Conservation (phyloP, 805 yeast genomes). For the Cyberlindnera xishuangbannaensis region DNA sequence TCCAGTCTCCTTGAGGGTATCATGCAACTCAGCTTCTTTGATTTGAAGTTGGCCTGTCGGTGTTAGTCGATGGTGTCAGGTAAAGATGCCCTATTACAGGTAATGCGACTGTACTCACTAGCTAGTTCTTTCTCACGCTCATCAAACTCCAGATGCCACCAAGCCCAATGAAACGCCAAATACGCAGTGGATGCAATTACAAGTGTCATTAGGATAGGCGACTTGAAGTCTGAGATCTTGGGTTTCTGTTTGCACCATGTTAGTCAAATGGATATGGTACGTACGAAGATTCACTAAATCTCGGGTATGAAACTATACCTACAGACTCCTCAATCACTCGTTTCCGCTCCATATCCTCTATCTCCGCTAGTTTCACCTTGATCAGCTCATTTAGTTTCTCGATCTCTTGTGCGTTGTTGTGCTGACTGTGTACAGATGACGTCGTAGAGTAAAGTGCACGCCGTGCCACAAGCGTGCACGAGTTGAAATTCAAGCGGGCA, state of each 20-base stretch:
- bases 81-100: too few relatives aligned
- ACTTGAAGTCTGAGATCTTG: conserved; percentile 22
- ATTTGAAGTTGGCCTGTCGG: conserved; percentile 9
- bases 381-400: conserved; percentile 19
- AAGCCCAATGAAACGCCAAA: conserved; percentile 17
- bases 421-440: background rate
- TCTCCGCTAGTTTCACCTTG: conserved; percentile 18
- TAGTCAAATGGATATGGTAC: background rate
- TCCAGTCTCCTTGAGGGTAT: conserved; percentile 3
- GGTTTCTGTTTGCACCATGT: conserved; percentile 16
- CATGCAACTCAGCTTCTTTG: conserved; percentile 12
- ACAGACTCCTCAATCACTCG: conserved; percentile 11
- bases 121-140: conserved; percentile 18
- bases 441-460: background rate
- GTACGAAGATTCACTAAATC: background rate
- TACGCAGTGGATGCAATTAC: conserved; percentile 22
- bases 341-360: conserved; percentile 16
- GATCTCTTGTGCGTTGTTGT: conserved; percentile 19
- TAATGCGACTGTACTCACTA: conserved; percentile 18
- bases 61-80: background rate
- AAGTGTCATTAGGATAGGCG: conserved; percentile 20
- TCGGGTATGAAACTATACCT: conserved; percentile 2
- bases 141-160: conserved; percentile 23
- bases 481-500: too few relatives aligned
- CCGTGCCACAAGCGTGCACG: background rate